Conservation (phyloP, 345 rosid species). For the Excoecaria cochinchinensis region DNA sequence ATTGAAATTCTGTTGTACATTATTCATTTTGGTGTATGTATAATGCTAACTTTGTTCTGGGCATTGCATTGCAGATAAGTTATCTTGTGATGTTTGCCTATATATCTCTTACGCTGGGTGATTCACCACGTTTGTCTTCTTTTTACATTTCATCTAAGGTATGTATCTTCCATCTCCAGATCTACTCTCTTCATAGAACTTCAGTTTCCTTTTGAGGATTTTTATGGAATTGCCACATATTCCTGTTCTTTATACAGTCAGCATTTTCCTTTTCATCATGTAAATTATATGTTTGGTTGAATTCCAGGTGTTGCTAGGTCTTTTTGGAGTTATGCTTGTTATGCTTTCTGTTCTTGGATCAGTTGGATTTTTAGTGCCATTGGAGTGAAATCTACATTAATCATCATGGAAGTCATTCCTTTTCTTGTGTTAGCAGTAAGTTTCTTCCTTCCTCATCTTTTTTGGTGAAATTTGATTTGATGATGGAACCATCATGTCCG, state of each 20-base stretch:
- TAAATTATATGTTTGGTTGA: constrained; percentile 21
- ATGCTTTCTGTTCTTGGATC: constrained; percentile 96
- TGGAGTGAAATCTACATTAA: constrained; percentile 91
- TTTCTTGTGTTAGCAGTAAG: constrained; percentile 98
- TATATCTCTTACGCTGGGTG: constrained; percentile 88
- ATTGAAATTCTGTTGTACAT: background rate
- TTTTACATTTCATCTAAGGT: constrained; percentile 92
- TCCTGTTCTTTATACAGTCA: background rate
- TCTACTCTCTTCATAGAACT: constrained; percentile 1
- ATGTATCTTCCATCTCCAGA: constrained; percentile 19
- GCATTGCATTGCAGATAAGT: constrained; percentile 69
- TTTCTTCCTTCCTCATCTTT: constrained; percentile 12
- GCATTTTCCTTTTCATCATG: constrained; percentile 4
- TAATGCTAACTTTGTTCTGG: constrained; percentile 1
- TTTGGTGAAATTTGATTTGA: constrained; percentile 10
- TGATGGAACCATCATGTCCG: background rate
- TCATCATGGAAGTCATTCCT: constrained; percentile 98
- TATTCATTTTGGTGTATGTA: background rate
- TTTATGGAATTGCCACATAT: background rate
- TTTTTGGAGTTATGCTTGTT: constrained; percentile 93
- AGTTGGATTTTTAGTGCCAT: constrained; percentile 88
- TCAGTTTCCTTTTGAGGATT: background rate
- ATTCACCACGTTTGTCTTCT: constrained; percentile 61
- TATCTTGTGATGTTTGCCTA: constrained; percentile 98
- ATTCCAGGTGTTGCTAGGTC: constrained; percentile 86